phyloP scores from a whole-genome alignment of 2,329 filamentous ascomycete species.

The Septoria petroselini region DNA sequence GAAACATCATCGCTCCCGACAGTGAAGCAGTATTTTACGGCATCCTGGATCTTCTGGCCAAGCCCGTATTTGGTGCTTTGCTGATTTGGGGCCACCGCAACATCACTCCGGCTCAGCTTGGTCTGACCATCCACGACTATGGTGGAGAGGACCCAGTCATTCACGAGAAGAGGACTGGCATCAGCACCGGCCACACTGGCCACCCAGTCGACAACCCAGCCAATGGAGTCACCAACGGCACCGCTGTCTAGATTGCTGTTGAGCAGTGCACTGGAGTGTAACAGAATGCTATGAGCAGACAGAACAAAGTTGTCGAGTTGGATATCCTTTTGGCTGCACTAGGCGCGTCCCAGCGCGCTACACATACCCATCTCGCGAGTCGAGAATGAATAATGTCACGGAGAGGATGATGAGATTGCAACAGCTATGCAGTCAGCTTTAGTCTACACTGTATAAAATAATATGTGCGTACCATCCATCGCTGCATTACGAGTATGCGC shows the following conservation, averaged over 20 bases:
- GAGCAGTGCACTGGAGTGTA: no score
- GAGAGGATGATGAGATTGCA: no score
- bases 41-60: conserved; percentile 62
- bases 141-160: conserved; percentile 40
- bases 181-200: conserved; percentile 23
- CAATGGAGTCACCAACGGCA: conserved; percentile 24
- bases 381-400: no score
- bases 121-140: conserved; percentile 52
- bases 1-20: conserved; percentile 63
- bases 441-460: no score
- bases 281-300: no score
- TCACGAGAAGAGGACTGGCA: conserved; percentile 37
- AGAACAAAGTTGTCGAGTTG: no score
- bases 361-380: no score
- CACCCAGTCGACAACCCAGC: conserved; percentile 8
- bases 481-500: no score
- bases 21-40: conserved; percentile 68
- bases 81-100: conserved; percentile 62
- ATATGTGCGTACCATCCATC: no score
- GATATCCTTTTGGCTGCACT: no score
- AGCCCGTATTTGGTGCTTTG: conserved; percentile 60
- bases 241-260: neutral
- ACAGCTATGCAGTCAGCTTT: no score
- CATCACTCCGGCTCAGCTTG: conserved; percentile 58
- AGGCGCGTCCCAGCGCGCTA: no score